These are phyloP conservation scores for Scedosporium dehoogii DNA, from an alignment of 2,329 filamentous ascomycete species.

Conservation along the genomic window DNA sequence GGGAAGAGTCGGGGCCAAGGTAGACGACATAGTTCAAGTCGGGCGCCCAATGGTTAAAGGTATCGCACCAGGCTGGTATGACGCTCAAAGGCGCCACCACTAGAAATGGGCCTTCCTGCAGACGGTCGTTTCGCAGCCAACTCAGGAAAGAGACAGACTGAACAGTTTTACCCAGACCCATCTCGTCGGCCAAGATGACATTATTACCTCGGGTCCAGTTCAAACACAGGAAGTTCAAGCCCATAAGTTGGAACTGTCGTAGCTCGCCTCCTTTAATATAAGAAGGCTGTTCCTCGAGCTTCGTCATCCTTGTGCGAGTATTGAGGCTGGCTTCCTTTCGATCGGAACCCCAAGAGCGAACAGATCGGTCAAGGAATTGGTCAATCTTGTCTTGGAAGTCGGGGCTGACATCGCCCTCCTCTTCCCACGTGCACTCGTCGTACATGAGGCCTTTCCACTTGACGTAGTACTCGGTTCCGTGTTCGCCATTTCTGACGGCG, in stretches of 20 bases:
- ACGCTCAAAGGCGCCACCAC: slow-evolving; percentile 96
- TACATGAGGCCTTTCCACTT: slow-evolving; percentile 97
- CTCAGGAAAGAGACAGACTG: slow-evolving; percentile 96
- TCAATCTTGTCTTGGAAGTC: slow-evolving; percentile 86
- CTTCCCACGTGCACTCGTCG: slow-evolving; percentile 92
- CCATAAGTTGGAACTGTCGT: slow-evolving; percentile 85
- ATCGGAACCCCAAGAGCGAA: slow-evolving; percentile 72
- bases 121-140: slow-evolving; percentile 84
- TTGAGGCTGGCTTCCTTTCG: slow-evolving; percentile 63
- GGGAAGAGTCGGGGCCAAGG: slow-evolving; percentile 77
- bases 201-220: slow-evolving; percentile 94
- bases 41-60: slow-evolving; percentile 91
- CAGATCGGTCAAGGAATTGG: slow-evolving; percentile 74
- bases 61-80: slow-evolving; percentile 96
- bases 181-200: slow-evolving; percentile 95
- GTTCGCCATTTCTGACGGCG: slow-evolving; percentile 67
- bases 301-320: slow-evolving; percentile 65
- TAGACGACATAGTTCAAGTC: slow-evolving; percentile 97
- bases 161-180: slow-evolving; percentile 97
- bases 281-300: slow-evolving; percentile 68
- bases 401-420: slow-evolving; percentile 60
- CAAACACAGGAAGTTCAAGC: slow-evolving; percentile 88
- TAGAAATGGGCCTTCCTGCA: slow-evolving; percentile 88
- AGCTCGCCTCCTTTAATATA: slow-evolving; percentile 81
- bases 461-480: slow-evolving; percentile 79